Evolutionary conservation across 75 land plant species (phyloP).

Genomic region (Pinus tabuliformis): DNA sequence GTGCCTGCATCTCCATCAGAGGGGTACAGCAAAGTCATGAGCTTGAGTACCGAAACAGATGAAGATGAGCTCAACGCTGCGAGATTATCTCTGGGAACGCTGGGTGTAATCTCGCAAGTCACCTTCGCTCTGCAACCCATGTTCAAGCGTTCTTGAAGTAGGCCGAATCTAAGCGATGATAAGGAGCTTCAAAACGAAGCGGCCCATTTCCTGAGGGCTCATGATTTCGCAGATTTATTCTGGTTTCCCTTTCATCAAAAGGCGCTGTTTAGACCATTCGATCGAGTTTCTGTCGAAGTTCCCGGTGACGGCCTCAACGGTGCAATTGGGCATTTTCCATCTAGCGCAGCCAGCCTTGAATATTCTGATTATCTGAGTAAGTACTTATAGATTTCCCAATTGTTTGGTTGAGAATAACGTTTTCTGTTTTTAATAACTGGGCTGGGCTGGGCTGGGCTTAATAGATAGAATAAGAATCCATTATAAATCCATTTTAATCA

Average conservation of each 20-base stretch:
- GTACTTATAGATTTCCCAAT: too few relatives aligned
- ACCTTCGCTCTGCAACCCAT: conserved; percentile 28
- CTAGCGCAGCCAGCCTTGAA: not conserved
- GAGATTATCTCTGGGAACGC: conserved; percentile 24
- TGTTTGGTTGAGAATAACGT: too few relatives aligned
- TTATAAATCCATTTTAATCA: too few relatives aligned
- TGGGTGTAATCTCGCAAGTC: conserved; percentile 29
- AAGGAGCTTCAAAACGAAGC: conserved; percentile 5
- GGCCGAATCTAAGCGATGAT: conserved; percentile 1
- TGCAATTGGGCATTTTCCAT: not conserved
- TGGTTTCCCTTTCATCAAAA: conserved; percentile 12
- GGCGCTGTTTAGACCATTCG: conserved; percentile 15
- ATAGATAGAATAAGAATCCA: too few relatives aligned
- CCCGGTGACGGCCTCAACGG: conserved; percentile 22
- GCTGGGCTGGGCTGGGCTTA: too few relatives aligned
- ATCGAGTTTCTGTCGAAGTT: conserved; percentile 7
- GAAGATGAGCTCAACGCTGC: conserved; percentile 18
- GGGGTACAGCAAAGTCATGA: conserved; percentile 16
- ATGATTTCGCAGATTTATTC: conserved; percentile 21
- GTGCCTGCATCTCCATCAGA: conserved; percentile 21
- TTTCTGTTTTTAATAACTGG: too few relatives aligned
- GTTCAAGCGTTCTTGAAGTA: conserved; percentile 29
- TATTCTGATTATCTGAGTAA: too few relatives aligned
- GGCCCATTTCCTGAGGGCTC: not conserved
- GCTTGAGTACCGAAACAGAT: not conserved